A percentile compares a stretch with the other conserved stretches of the same genome.
Conservation (phyloP, 371 early-diverging fungal species). For the Amoeboaphelidium protococcarum region DNA sequence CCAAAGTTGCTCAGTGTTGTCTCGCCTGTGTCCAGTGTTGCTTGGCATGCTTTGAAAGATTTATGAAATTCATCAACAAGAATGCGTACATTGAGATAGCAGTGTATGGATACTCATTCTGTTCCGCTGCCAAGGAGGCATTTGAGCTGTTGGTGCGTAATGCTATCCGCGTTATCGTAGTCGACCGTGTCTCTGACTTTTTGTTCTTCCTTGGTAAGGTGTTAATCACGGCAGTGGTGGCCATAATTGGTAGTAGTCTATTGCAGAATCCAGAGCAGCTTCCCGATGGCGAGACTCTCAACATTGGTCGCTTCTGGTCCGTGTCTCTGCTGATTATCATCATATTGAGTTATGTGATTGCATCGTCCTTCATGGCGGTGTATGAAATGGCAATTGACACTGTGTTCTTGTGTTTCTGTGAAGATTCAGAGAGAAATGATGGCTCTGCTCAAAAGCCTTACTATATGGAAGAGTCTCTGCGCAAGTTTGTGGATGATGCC, state of each 20-base stretch:
- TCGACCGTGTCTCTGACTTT: constrained; percentile 3
- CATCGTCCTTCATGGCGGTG: constrained; percentile 13
- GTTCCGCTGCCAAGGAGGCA: constrained; percentile 13
- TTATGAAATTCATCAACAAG: constrained; percentile 21
- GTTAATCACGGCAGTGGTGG: constrained; percentile 1
- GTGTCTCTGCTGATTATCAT: background rate
- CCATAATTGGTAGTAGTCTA: background rate
- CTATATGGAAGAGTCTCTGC: too few species aligned
- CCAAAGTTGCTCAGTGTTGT: constrained; percentile 15
- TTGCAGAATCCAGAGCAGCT: background rate
- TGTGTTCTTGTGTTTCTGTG: constrained; percentile 21
- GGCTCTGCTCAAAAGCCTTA: constrained; percentile 17
- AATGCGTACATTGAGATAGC: constrained; percentile 26
- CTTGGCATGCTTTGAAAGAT: constrained; percentile 10
- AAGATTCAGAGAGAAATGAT: constrained; percentile 22
- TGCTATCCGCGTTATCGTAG: constrained; percentile 3
- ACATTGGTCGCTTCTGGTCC: background rate
- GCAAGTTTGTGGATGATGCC: too few species aligned
- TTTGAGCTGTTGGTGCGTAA: constrained; percentile 5
- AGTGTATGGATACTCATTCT: constrained; percentile 19
- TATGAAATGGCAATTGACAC: constrained; percentile 20
- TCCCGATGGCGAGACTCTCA: background rate
- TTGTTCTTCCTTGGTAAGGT: constrained; percentile 6
- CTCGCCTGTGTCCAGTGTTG: constrained; percentile 16
- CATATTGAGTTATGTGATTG: constrained; percentile 15